These are phyloP conservation scores for Allomyces arbusculus DNA, from an alignment of 192 early-diverging fungal genomes.

Conservation along the genomic window DNA sequence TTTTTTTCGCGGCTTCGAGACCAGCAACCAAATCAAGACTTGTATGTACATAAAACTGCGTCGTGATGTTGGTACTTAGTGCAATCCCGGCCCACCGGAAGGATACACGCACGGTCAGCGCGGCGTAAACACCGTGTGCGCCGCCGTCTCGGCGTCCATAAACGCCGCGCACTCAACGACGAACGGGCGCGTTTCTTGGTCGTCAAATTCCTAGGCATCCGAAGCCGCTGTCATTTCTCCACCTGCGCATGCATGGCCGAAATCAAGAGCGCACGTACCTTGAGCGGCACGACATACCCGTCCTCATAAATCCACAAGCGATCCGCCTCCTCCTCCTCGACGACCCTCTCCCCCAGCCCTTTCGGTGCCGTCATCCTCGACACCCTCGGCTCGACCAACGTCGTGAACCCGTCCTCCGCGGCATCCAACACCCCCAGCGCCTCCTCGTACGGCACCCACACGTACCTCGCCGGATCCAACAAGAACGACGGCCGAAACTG, in stretches of 20 bases:
- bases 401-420: background rate
- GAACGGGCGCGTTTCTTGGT: background rate
- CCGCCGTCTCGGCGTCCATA: background rate
- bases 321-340: background rate
- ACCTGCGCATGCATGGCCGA: background rate
- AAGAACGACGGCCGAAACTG: constrained; percentile 68
- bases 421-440: background rate
- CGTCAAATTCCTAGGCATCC: background rate
- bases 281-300: background rate
- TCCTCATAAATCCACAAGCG: background rate
- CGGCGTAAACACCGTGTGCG: background rate
- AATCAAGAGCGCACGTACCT: background rate
- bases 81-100: background rate
- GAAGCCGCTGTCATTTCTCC: background rate
- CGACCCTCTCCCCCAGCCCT: background rate
- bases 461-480: constrained; percentile 40
- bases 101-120: background rate
- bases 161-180: background rate
- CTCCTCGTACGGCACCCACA: constrained; percentile 11
- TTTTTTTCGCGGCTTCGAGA: background rate
- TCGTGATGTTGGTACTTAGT: background rate
- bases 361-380: background rate
- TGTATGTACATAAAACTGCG: background rate
- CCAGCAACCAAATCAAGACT: too few relatives aligned
- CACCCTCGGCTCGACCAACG: background rate